Percentiles rank a stretch among this genome's conserved stretches.
phyloP scores from a whole-genome alignment of 257 asterid species.

The Nicotiana noctiflora region DNA sequence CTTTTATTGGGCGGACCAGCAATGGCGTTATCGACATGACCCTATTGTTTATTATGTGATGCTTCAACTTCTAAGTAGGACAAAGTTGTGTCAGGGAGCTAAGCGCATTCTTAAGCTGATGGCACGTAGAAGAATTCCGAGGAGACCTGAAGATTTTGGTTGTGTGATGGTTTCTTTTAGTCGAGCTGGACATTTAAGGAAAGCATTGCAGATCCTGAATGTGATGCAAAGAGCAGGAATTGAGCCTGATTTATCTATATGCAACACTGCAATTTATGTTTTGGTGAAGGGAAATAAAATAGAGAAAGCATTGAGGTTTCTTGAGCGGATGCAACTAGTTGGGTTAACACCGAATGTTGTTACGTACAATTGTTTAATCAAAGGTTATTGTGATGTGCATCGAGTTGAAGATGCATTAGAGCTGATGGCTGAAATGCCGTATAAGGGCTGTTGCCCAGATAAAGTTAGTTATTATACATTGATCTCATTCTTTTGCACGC shows the following conservation, averaged over 20 bases:
- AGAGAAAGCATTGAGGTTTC: conserved; percentile 72
- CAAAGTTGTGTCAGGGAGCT: conserved; percentile 91
- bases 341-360: conserved; percentile 65
- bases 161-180: conserved; percentile 90
- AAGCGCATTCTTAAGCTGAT: conserved; percentile 72
- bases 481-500: conserved; percentile 62
- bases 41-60: conserved; percentile 60
- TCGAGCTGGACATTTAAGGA: conserved; percentile 80
- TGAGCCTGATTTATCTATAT: conserved; percentile 53
- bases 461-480: conserved; percentile 71
- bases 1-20: conserved; percentile 90
- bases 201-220: conserved; percentile 71
- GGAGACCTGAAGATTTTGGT: conserved; percentile 68
- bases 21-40: conserved; percentile 82
- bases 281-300: conserved; percentile 69
- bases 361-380: conserved; percentile 74
- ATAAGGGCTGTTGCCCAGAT: conserved; percentile 66
- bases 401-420: conserved; percentile 49
- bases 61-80: conserved; percentile 73
- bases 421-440: conserved; percentile 66
- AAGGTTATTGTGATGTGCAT: conserved; percentile 72
- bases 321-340: conserved; percentile 65
- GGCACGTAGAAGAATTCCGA: conserved; percentile 50
- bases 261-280: conserved; percentile 76
- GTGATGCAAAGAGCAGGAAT: conserved; percentile 72